Evolutionary conservation across 2,329 filamentous ascomycete species (phyloP).

Genomic region (Beauveria varroae): DNA sequence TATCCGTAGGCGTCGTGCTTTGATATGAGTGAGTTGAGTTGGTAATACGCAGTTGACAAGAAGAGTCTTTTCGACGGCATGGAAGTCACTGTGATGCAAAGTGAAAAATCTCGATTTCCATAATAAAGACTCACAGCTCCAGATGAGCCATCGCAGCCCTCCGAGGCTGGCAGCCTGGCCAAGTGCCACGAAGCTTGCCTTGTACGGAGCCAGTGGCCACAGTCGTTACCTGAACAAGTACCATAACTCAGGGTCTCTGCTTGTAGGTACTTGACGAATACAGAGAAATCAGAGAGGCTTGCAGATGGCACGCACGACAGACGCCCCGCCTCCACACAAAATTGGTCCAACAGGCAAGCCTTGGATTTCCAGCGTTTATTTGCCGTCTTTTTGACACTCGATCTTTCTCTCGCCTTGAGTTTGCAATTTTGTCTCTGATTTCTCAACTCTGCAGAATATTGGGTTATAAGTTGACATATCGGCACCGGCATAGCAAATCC

Average conservation of each 20-base stretch:
- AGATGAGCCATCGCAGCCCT: not conserved
- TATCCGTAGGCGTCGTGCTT: too few relatives aligned
- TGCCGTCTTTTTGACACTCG: not conserved
- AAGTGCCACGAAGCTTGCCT: conserved; percentile 1
- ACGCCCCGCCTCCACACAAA: conserved; percentile 3
- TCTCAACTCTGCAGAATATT: not conserved
- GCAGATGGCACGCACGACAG: conserved; percentile 1
- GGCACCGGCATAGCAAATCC: not conserved
- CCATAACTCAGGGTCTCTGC: not conserved
- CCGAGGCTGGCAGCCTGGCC: not conserved
- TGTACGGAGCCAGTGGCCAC: not conserved
- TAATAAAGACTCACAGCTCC: not conserved
- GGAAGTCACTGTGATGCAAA: too few relatives aligned
- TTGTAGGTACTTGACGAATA: not conserved
- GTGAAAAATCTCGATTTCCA: too few relatives aligned
- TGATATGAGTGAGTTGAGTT: too few relatives aligned
- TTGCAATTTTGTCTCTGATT: not conserved
- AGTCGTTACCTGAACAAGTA: not conserved
- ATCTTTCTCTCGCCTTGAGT: not conserved
- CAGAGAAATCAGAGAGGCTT: not conserved
- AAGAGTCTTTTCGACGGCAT: too few relatives aligned
- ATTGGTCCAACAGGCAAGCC: not conserved
- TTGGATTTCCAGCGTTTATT: not conserved
- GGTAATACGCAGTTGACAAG: too few relatives aligned
- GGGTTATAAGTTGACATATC: not conserved